Evolutionary conservation across 192 early-diverging fungal genomes (phyloP).

Genomic region (Coemansia sp.): DNA sequence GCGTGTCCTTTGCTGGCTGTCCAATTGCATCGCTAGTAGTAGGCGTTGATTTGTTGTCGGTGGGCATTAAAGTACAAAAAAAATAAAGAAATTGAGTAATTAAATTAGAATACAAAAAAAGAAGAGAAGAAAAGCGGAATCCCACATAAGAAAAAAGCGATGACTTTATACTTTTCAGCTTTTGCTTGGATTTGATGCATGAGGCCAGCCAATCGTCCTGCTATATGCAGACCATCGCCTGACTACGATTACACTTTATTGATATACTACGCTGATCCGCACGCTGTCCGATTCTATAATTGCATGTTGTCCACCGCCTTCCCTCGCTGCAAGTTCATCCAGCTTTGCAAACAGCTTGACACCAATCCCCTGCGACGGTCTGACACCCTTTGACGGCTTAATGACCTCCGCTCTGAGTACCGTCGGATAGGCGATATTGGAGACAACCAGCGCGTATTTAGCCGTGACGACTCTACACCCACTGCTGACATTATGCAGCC

Average conservation of each 20-base stretch:
- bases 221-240: background rate
- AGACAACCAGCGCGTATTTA: slow-evolving; percentile 25
- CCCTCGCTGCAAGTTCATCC: background rate
- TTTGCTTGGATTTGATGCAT: background rate
- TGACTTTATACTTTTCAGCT: background rate
- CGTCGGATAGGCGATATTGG: slow-evolving; percentile 28
- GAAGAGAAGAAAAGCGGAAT: background rate
- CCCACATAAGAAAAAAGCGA: background rate
- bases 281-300: slow-evolving; percentile 12
- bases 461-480: slow-evolving; percentile 17
- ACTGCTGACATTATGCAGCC: slow-evolving; percentile 31
- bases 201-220: background rate
- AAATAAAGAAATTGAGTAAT: background rate
- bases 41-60: slow-evolving; percentile 4
- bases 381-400: slow-evolving; percentile 20
- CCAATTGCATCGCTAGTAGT: slow-evolving; percentile 4
- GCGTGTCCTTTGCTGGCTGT: background rate
- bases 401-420: slow-evolving; percentile 17
- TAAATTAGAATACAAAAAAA: background rate
- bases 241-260: background rate
- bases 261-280: slow-evolving; percentile 11
- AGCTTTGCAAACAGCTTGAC: slow-evolving; percentile 25
- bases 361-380: slow-evolving; percentile 32
- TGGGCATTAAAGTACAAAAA: slow-evolving; percentile 1
- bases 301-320: background rate